A percentile compares a stretch with the other conserved stretches of the same genome.
Conservation (phyloP, 352 stramenopile genomes). For the Blastocystis sp. region DNA sequence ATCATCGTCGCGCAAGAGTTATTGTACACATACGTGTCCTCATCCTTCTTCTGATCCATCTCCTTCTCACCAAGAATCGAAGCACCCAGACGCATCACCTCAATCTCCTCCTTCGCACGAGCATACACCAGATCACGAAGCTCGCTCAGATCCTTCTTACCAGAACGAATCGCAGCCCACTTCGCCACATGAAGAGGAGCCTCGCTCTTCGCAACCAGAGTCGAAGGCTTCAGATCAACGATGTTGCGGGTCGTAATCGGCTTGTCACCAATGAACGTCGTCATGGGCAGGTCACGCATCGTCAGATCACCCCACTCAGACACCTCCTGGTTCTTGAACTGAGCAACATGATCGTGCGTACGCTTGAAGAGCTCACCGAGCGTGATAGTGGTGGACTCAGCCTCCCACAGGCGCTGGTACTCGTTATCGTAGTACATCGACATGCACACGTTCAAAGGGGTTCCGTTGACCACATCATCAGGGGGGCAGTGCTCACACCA, state of each 20-base stretch:
- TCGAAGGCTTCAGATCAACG: neutral
- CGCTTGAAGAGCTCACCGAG: neutral
- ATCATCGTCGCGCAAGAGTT: neutral
- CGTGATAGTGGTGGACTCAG: conserved; percentile 10
- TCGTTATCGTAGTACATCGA: conserved; percentile 11
- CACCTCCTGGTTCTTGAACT: conserved; percentile 30
- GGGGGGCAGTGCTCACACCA: conserved; percentile 32
- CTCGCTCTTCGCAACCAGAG: neutral
- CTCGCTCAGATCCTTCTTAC: neutral
- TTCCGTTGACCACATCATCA: conserved; percentile 4
- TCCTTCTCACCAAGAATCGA: conserved; percentile 23
- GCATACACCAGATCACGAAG: neutral
- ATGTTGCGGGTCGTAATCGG: neutral
- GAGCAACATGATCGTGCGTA: neutral
- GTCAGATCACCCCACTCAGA: conserved; percentile 45
- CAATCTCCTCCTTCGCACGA: neutral
- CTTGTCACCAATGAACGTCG: conserved; percentile 29
- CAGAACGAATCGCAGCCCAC: conserved; percentile 48
- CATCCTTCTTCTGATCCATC: neutral
- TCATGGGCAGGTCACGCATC: neutral
- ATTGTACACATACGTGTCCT: neutral
- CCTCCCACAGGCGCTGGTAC: conserved; percentile 1
- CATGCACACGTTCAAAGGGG: conserved; percentile 1
- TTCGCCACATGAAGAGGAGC: neutral
- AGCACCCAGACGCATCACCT: conserved; percentile 31